These are phyloP conservation scores for Artemisia argyi DNA, from an alignment of 129 eudicot species.

Conservation along the genomic window DNA sequence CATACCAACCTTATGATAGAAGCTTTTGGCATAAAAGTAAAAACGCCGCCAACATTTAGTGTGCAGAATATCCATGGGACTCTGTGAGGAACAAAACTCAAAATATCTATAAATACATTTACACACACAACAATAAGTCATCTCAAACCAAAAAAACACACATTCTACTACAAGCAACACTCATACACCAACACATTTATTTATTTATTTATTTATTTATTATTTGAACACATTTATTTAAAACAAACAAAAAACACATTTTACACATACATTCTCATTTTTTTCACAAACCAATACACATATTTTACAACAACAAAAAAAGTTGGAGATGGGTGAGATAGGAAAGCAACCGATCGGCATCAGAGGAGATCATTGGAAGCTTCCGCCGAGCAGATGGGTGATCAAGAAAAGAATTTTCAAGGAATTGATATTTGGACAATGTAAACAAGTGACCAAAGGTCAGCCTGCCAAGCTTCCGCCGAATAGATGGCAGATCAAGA, in stretches of 20 bases:
- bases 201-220: too few relatives aligned
- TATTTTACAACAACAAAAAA: neutral
- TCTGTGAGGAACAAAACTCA: too few relatives aligned
- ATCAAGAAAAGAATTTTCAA: slow-evolving; percentile 28
- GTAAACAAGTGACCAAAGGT: slow-evolving; percentile 16
- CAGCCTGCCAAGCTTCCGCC: neutral
- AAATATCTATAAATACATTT: too few relatives aligned
- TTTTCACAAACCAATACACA: slow-evolving; percentile 1
- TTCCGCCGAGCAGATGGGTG: slow-evolving; percentile 25
- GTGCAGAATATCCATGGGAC: too few relatives aligned
- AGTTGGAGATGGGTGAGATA: slow-evolving; percentile 14
- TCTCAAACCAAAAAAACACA: too few relatives aligned
- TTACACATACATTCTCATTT: neutral
- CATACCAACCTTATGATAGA: too few relatives aligned
- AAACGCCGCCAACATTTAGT: too few relatives aligned
- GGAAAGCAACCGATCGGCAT: slow-evolving; percentile 21
- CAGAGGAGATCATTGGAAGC: slow-evolving; percentile 20
- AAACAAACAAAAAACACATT: neutral
- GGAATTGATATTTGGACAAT: slow-evolving; percentile 12
- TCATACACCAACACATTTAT: neutral
- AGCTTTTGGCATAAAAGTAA: too few relatives aligned
- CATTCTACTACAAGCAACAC: too few relatives aligned
- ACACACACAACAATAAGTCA: too few relatives aligned
- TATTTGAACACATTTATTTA: neutral
- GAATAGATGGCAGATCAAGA: slow-evolving; percentile 23